Conservation (phyloP, 202 grass and related monocot species). For the Bolboschoenoplectus hybrid region DNA sequence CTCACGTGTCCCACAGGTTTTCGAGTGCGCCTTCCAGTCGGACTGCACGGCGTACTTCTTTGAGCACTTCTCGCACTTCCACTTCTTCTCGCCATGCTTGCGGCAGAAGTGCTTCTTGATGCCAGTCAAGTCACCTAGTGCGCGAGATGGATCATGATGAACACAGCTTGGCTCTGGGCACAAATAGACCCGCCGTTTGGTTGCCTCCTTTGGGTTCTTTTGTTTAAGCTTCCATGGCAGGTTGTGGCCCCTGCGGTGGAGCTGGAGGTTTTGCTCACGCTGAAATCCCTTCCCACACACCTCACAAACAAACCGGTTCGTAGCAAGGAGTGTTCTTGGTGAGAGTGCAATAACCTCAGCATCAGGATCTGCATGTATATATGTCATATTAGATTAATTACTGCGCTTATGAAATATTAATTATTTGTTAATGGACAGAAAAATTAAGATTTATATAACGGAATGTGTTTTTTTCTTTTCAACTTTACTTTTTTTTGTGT, state of each 20-base stretch:
- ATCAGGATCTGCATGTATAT: constrained; percentile 68
- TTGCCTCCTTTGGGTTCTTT: constrained; percentile 84
- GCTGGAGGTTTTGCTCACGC: constrained; percentile 98
- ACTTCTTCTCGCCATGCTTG: constrained; percentile 99
- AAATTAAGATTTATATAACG: neutral
- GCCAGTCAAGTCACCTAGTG: constrained; percentile 89
- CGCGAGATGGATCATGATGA: constrained; percentile 89
- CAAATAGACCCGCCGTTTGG: constrained; percentile 75
- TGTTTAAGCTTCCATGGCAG: constrained; percentile 99
- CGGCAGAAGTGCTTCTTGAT: constrained; percentile 99
- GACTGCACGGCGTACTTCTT: constrained; percentile 98
- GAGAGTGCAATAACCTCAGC: constrained; percentile 96
- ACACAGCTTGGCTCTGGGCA: constrained; percentile 97
- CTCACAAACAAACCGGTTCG: constrained; percentile 99
- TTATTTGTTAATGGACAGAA: neutral
- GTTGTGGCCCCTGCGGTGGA: constrained; percentile 97
- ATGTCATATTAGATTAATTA: neutral
- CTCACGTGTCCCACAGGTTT: constrained; percentile 94
- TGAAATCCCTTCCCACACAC: constrained; percentile 98
- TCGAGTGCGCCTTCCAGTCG: constrained; percentile 99
- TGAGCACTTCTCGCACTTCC: constrained; percentile 99
- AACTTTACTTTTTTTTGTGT: neutral
- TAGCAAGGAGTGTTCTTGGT: constrained; percentile 77
- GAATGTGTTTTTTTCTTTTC: neutral
- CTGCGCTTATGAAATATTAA: neutral